These are phyloP conservation scores for Populus hybrid DNA, from an alignment of 441 rosid species.

Conservation along the genomic window DNA sequence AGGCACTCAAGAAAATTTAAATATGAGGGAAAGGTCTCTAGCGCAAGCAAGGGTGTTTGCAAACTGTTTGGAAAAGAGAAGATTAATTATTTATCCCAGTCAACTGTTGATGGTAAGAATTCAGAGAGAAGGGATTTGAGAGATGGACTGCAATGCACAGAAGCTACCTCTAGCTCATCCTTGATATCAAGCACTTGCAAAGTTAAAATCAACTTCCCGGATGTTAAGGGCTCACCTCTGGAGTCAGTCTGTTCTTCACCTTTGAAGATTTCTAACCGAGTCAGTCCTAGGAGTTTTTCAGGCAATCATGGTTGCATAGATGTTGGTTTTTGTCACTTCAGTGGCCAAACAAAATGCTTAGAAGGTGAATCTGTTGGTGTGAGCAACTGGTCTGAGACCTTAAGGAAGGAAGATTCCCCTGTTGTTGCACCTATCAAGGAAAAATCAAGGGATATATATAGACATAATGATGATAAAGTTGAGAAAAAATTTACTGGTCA, in stretches of 20 bases:
- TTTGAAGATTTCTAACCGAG: background rate
- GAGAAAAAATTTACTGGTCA: background rate
- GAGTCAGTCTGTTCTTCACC: slow-evolving; percentile 6
- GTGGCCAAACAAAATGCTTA: background rate
- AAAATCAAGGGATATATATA: background rate
- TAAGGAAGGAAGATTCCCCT: background rate
- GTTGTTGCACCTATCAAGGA: background rate
- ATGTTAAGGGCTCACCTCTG: background rate
- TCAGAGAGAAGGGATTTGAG: background rate
- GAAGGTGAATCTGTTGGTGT: background rate
- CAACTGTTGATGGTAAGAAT: background rate
- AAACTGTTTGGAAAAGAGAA: background rate
- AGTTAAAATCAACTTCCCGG: background rate
- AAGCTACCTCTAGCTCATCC: slow-evolving; percentile 1
- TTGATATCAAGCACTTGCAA: background rate
- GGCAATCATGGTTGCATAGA: background rate
- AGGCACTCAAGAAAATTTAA: background rate
- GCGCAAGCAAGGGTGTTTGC: background rate
- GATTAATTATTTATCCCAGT: background rate
- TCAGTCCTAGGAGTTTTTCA: background rate
- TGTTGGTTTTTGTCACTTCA: background rate
- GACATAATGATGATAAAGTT: background rate
- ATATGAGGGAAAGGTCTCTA: background rate
- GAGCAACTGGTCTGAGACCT: background rate
- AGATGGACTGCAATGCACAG: background rate